Evolutionary conservation across 495 filamentous ascomycete species (phyloP).

Genomic region (Aspergillus sclerotioniger): DNA sequence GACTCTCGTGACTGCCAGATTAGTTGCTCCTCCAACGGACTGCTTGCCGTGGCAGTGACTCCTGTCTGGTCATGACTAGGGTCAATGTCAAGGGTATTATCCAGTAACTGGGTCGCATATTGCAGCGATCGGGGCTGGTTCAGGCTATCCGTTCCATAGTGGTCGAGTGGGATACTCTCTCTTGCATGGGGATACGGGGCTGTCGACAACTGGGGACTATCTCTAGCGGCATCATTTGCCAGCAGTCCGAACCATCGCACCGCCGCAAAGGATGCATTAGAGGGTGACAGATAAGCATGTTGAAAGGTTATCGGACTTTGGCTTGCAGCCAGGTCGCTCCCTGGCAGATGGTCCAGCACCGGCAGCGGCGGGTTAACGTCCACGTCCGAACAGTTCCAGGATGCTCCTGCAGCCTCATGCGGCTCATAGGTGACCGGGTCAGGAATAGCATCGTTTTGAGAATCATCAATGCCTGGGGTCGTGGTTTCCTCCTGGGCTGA

Average conservation of each 20-base stretch:
- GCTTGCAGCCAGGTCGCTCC: neutral
- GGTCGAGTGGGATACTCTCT: constrained; percentile 9
- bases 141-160: neutral
- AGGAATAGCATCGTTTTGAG: neutral
- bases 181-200: neutral
- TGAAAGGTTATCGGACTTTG: neutral
- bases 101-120: constrained; percentile 20
- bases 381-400: neutral
- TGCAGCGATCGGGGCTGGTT: constrained; percentile 15
- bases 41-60: neutral
- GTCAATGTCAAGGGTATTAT: constrained; percentile 7
- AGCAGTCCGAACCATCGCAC: constrained; percentile 20
- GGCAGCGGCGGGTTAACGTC: neutral
- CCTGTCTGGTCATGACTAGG: neutral
- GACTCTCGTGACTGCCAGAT: constrained; percentile 20
- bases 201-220: constrained; percentile 7
- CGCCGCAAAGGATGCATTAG: constrained; percentile 13
- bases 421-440: neutral
- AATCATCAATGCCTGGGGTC: neutral
- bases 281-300: constrained; percentile 4
- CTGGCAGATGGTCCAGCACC: neutral
- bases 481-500: neutral
- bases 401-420: neutral
- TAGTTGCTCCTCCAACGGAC: constrained; percentile 10
- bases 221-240: constrained; percentile 15